These are phyloP conservation scores for Biscogniauxia marginata DNA, from an alignment of 2,329 filamentous ascomycete genomes.

Conservation along the genomic window DNA sequence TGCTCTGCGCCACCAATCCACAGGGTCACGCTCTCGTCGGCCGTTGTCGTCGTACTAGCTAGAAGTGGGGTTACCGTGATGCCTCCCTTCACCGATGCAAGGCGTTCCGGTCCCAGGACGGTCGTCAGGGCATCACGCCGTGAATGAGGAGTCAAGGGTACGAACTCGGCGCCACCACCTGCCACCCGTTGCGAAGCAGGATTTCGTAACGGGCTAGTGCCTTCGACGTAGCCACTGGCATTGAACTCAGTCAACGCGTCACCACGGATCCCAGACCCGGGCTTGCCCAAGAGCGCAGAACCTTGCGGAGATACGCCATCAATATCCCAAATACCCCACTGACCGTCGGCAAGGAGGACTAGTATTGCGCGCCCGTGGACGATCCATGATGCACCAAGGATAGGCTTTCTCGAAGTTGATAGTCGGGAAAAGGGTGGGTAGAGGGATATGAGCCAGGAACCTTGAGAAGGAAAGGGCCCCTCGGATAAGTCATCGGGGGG, in stretches of 20 bases:
- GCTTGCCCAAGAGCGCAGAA: slow-evolving; percentile 47
- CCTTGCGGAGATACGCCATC: slow-evolving; percentile 54
- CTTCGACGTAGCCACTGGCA: slow-evolving; percentile 59
- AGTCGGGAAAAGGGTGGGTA: slow-evolving; percentile 56
- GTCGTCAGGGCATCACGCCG: slow-evolving; percentile 51
- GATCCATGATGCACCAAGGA: slow-evolving; percentile 64
- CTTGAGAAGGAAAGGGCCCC: slow-evolving; percentile 54
- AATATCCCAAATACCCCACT: slow-evolving; percentile 68
- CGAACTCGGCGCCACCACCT: slow-evolving; percentile 48
- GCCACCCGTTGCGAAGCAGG: slow-evolving; percentile 37
- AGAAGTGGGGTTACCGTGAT: slow-evolving; percentile 50
- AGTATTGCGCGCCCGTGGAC: slow-evolving; percentile 59
- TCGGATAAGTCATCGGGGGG: slow-evolving; percentile 50
- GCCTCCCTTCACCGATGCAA: slow-evolving; percentile 52
- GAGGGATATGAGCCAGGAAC: slow-evolving; percentile 63
- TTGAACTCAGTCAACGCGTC: slow-evolving; percentile 59
- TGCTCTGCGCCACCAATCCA: slow-evolving; percentile 59
- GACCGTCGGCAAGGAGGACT: slow-evolving; percentile 59
- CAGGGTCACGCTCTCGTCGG: slow-evolving; percentile 54
- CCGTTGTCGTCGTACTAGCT: slow-evolving; percentile 40
- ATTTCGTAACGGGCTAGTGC: slow-evolving; percentile 54
- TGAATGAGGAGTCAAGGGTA: slow-evolving; percentile 64
- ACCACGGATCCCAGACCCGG: slow-evolving; percentile 53
- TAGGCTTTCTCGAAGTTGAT: slow-evolving; percentile 52
- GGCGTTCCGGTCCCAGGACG: slow-evolving; percentile 48